Base-by-base conservation (phyloP, 2,329 filamentous ascomycete genomes). In the Aureobasidium sp. region DNA sequence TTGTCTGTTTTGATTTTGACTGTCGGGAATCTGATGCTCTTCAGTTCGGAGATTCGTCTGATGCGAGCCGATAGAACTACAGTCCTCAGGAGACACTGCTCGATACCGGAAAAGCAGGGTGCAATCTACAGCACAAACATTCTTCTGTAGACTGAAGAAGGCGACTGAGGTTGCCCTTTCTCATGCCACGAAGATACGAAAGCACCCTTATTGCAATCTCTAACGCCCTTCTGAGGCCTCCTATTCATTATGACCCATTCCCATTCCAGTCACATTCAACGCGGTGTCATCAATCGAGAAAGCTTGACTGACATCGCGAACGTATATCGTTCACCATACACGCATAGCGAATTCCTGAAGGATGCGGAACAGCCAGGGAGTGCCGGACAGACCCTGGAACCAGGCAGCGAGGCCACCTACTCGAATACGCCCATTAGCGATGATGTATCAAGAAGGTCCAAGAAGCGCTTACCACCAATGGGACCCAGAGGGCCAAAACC, bases 321-420 rank as follows among this genome's bases (percentile, higher is more conserved):
- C 42, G 5, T 48, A 10, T 10, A 37, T n/a, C 8, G 29, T 6
- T 5, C 72, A 70, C 47, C 68, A 72, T 8, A 69, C 71, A 8
- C 70, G 69, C 71, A 73, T 72, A 5, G 69, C 70, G 23, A 69
- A 70, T 36, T 69, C 71, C 46, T 71, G 68, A 1, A 68, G 42
- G 13, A 65, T 67, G 0, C 71, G 69, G 37, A 67, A 70, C 5
- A 67, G 3, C 5, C 68, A 66, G 3, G 66, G 65, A 3, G 52
- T 55, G 5, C 66, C 61, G 17, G 70, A 69, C 64, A 36, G 62
- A 65, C 44, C 62, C 64, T 70, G 70, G 66, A 29, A 67, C 32
- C 51, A 52, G 26, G 68, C 63, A 6, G 70, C 27, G 3, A 55
- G 37, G 15, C 36, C 34, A 5, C 51, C 51, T 20, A 20, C 20